phyloP scores from a whole-genome alignment of 768 basidiomycete genomes.

The Tephrocybe sp. region DNA sequence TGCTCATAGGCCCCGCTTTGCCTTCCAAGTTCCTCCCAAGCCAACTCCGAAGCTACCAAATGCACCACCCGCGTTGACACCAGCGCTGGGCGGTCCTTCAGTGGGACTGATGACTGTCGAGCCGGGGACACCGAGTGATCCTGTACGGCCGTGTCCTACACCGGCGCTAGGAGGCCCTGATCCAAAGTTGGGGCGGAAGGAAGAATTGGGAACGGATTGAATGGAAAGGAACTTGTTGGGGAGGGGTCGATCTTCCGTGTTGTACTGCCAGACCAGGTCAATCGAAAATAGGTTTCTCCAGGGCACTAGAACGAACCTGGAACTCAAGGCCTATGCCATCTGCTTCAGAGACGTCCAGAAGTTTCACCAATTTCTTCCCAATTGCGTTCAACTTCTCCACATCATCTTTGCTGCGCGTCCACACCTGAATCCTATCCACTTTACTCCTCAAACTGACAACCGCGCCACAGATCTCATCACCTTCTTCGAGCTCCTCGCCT shows the following conservation, averaged over 20 bases:
- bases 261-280: slow-evolving; percentile 47
- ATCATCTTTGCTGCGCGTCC: slow-evolving; percentile 85
- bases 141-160: slow-evolving; percentile 11
- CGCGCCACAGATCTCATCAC: slow-evolving; percentile 76
- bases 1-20: slow-evolving; percentile 10
- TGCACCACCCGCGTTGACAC: slow-evolving; percentile 19
- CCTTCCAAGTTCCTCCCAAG: slow-evolving; percentile 25
- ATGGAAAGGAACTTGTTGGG: slow-evolving; percentile 83
- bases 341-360: slow-evolving; percentile 80
- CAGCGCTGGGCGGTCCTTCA: slow-evolving; percentile 13
- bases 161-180: not conserved
- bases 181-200: slow-evolving; percentile 64
- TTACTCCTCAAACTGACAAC: slow-evolving; percentile 86
- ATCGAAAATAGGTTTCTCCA: not conserved
- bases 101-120: slow-evolving; percentile 4
- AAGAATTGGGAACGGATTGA: slow-evolving; percentile 63
- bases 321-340: slow-evolving; percentile 88
- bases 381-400: slow-evolving; percentile 82
- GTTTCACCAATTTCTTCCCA: slow-evolving; percentile 77
- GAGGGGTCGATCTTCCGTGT: slow-evolving; percentile 82
- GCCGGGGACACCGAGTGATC: slow-evolving; percentile 10
- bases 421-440: slow-evolving; percentile 88
- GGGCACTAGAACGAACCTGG: slow-evolving; percentile 53
- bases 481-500: slow-evolving; percentile 75
- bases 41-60: slow-evolving; percentile 34